phyloP scores from a whole-genome alignment of 192 early-diverging fungal species.

The Chytriomyces sp. region DNA sequence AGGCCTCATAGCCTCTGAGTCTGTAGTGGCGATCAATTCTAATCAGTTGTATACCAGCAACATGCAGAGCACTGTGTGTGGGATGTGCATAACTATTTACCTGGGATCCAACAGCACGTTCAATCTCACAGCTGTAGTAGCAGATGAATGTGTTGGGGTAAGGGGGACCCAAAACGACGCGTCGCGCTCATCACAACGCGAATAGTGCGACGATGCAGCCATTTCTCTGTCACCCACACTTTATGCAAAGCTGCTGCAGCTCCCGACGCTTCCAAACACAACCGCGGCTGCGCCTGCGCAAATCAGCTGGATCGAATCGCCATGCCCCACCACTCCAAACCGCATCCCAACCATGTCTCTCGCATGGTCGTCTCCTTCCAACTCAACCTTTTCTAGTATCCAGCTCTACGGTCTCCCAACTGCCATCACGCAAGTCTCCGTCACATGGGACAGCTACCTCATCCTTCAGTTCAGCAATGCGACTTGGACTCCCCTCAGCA shows the following conservation, averaged over 20 bases:
- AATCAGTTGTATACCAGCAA: not conserved
- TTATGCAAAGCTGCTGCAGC: not conserved
- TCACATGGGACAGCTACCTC: not conserved
- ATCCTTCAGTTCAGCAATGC: not conserved
- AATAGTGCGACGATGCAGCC: not conserved
- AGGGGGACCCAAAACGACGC: not conserved
- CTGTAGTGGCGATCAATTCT: not conserved
- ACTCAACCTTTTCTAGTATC: not conserved
- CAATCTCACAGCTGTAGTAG: not conserved
- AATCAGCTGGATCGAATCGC: not conserved
- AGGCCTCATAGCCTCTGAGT: not conserved
- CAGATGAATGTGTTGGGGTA: not conserved
- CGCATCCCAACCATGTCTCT: constrained; percentile 5
- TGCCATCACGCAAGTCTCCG: not conserved
- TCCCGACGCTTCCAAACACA: not conserved
- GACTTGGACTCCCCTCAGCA: not conserved
- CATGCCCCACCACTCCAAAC: not conserved
- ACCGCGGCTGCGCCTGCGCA: not conserved
- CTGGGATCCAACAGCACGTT: not conserved
- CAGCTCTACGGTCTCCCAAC: not conserved
- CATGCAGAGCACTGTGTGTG: not conserved
- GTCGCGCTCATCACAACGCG: not conserved
- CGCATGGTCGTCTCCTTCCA: not conserved
- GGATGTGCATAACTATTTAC: constrained; percentile 1
- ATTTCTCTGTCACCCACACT: not conserved